phyloP scores from a whole-genome alignment of 2,329 filamentous ascomycete species.

The Ascosphaera aggregata region DNA sequence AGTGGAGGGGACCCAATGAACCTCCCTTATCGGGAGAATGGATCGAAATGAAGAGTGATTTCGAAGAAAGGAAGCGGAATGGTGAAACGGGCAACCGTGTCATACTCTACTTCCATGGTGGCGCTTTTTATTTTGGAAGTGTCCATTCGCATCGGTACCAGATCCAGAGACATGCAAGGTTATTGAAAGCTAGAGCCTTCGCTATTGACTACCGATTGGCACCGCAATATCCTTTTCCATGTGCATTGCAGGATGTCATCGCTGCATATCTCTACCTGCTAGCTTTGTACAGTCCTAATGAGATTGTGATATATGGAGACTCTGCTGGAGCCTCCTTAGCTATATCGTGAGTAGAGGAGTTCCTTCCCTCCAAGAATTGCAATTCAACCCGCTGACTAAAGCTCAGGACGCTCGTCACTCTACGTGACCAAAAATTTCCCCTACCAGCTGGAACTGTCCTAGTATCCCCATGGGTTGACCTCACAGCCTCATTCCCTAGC shows the following conservation, averaged over 20 bases:
- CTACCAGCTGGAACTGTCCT: constrained; percentile 75
- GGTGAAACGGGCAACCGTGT: constrained; percentile 42
- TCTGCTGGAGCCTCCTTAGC: constrained; percentile 88
- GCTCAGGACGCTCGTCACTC: constrained; percentile 42
- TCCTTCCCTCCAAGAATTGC: neutral
- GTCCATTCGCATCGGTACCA: constrained; percentile 97
- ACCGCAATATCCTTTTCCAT: constrained; percentile 90
- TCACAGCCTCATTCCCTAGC: constrained; percentile 89
- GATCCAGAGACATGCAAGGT: constrained; percentile 84
- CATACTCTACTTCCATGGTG: constrained; percentile 87
- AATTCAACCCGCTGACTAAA: constrained; percentile 6
- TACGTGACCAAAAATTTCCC: constrained; percentile 64
- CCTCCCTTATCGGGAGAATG: constrained; percentile 58
- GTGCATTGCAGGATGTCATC: constrained; percentile 71
- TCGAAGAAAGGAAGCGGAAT: constrained; percentile 42
- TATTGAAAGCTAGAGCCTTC: constrained; percentile 73
- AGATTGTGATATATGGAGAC: constrained; percentile 74
- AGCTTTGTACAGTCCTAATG: constrained; percentile 48
- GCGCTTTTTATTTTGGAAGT: constrained; percentile 87
- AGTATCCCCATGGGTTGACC: constrained; percentile 86
- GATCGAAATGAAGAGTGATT: constrained; percentile 85
- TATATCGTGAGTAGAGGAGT: constrained; percentile 24
- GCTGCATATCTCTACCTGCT: constrained; percentile 72
- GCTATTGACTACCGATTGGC: constrained; percentile 63
- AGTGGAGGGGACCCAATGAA: constrained; percentile 47